Evolutionary conservation across 2,329 filamentous ascomycete species (phyloP).

Genomic region (Thelonectria blattea): DNA sequence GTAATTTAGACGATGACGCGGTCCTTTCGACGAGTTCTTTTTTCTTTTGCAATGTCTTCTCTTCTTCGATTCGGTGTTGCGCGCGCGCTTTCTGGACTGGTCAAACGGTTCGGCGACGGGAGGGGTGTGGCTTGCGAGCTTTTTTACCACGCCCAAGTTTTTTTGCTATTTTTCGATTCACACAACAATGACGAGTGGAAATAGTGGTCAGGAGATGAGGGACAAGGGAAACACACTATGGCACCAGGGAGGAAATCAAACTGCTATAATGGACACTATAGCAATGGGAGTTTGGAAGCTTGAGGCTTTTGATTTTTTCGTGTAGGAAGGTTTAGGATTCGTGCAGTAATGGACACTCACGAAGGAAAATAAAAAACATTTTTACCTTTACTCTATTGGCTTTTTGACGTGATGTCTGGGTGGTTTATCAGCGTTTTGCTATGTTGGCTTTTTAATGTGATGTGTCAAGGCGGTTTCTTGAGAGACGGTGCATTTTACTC

Average conservation of each 20-base stretch:
- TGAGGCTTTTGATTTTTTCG: constrained; percentile 20
- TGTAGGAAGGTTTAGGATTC: constrained; percentile 15
- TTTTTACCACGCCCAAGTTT: neutral
- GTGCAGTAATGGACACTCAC: constrained; percentile 12
- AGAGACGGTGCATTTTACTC: too few relatives aligned
- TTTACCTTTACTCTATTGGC: neutral
- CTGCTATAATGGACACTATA: constrained; percentile 32
- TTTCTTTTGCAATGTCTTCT: constrained; percentile 24
- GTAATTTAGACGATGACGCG: constrained; percentile 38
- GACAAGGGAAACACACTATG: constrained; percentile 20
- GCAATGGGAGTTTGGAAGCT: constrained; percentile 36
- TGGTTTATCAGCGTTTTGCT: too few relatives aligned
- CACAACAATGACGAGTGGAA: constrained; percentile 19
- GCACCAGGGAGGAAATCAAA: constrained; percentile 19
- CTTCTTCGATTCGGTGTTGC: constrained; percentile 11
- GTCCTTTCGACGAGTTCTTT: constrained; percentile 17
- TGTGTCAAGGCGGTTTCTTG: too few relatives aligned
- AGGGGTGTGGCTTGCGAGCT: constrained; percentile 12
- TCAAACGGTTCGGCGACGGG: constrained; percentile 34
- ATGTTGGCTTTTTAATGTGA: too few relatives aligned
- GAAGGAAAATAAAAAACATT: constrained; percentile 26
- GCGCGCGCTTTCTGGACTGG: constrained; percentile 28
- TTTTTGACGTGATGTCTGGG: neutral
- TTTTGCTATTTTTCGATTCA: constrained; percentile 17
- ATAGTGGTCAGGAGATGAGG: constrained; percentile 27